phyloP scores from a whole-genome alignment of 129 eudicot species.

The Rutidosis leptorrhynchoides region DNA sequence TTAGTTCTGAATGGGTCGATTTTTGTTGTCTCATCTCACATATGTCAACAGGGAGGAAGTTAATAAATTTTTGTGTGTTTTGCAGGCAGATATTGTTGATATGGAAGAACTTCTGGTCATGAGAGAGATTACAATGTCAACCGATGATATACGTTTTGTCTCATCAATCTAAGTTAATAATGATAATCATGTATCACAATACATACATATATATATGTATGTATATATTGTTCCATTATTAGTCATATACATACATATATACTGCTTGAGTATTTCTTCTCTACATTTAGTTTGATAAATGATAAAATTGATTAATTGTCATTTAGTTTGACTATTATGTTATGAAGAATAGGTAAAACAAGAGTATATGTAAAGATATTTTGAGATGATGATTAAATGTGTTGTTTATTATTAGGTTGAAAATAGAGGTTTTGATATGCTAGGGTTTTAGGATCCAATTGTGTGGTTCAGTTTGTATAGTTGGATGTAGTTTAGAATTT shows the following conservation, averaged over 20 bases:
- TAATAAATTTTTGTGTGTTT: no score
- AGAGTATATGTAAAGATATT: background rate
- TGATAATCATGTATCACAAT: background rate
- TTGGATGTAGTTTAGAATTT: slow-evolving; percentile 9
- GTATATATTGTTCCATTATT: background rate
- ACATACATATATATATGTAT: no score
- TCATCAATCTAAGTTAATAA: slow-evolving; percentile 61
- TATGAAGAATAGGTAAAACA: no score
- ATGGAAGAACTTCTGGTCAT: slow-evolving; percentile 60
- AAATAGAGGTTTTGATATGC: slow-evolving; percentile 13
- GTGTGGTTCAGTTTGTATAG: slow-evolving; percentile 1
- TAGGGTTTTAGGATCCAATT: slow-evolving; percentile 24
- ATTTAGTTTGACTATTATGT: background rate
- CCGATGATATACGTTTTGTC: slow-evolving; percentile 68
- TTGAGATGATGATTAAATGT: slow-evolving; percentile 17
- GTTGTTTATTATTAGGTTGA: slow-evolving; percentile 12
- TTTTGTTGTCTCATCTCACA: no score
- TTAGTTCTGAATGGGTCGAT: no score
- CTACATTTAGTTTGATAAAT: background rate
- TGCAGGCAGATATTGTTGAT: no score
- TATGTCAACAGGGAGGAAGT: no score
- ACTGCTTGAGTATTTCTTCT: slow-evolving; percentile 7
- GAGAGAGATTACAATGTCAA: slow-evolving; percentile 62
- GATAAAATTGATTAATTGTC: slow-evolving; percentile 7
- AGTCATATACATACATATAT: slow-evolving; percentile 5